These are phyloP conservation scores for Stachybotrys chlorohalonatus DNA, from an alignment of 2,329 filamentous ascomycete genomes.

Conservation along the genomic window DNA sequence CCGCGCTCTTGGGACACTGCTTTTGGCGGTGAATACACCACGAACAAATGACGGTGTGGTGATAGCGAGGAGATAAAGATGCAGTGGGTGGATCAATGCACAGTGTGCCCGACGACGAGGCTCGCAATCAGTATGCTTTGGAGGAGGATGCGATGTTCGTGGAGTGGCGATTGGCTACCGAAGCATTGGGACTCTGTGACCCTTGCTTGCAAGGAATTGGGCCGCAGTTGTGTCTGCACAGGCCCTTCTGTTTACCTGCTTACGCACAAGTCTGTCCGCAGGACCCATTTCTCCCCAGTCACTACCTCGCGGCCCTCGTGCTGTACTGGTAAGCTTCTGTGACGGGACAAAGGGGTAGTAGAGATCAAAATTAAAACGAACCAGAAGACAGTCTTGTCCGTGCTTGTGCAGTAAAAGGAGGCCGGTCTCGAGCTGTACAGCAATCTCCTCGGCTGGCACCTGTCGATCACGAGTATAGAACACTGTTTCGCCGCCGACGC, in stretches of 20 bases:
- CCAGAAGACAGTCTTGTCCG: conserved; percentile 77
- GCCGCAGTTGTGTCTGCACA: too few species aligned
- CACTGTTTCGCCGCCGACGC: conserved; percentile 79
- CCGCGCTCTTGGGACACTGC: too few species aligned
- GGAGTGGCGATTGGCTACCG: too few species aligned
- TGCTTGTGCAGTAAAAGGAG: conserved; percentile 82
- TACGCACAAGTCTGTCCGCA: conserved; percentile 74
- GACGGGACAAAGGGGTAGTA: not conserved
- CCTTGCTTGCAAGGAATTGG: too few species aligned
- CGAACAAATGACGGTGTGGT: too few species aligned
- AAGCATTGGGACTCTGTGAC: too few species aligned
- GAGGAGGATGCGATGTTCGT: too few species aligned
- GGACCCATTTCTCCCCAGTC: conserved; percentile 82
- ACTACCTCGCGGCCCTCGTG: conserved; percentile 78
- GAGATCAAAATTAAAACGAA: conserved; percentile 28
- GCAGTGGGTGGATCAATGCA: too few species aligned
- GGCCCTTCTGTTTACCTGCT: conserved; percentile 27
- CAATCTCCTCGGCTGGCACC: conserved; percentile 53
- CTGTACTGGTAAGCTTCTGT: conserved; percentile 20
- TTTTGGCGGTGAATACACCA: too few species aligned
- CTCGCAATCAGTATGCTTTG: too few species aligned
- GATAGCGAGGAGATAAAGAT: too few species aligned
- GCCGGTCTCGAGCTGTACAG: conserved; percentile 70
- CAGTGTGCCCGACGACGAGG: too few species aligned
- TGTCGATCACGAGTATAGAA: conserved; percentile 69